Base-by-base conservation (phyloP, 1,284 basidiomycete genomes). In the Trichosporon sp. region DNA sequence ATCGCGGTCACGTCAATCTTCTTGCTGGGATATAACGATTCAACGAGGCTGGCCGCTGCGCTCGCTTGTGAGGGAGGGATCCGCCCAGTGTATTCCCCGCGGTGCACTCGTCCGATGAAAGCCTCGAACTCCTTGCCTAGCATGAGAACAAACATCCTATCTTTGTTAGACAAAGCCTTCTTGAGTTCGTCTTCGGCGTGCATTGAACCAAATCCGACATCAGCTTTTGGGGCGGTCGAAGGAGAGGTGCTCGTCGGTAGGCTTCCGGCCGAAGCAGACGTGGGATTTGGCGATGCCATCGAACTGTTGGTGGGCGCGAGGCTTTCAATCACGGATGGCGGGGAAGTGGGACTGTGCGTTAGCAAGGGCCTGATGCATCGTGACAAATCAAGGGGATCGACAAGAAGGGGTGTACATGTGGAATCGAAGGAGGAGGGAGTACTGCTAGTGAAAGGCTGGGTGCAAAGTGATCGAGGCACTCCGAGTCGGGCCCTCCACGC, bases 111-210 rank as follows among this genome's bases (percentile, higher is more conserved):
- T 0, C 65, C 68, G 19, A 82, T 73, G 67, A 82, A 83, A 3
- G 75, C 75, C 72, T 83, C 81, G 16, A 80, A 74, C 69, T 83
- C 81, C 68, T 78, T 78, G 54, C 81, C 78, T 1, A 81, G 69
- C 48, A 81, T 75, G 19, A 83, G 71, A 21, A 82, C 71, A 65
- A 81, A 81, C 66, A 82, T 71, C n/a, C 81, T 68, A 68, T 83
- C 81, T 71, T 82, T 82, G 2, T 76, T 74, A 32, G 71, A 68
- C 11, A 80, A 70, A 0, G 80, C 78, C 14, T 69, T 68, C 68
- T 79, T 79, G 8, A 83, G 70, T 66, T 83, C 81, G 19, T 80
- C 77, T 69, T 83, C 81, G 12, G 76, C 77, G 19, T 74, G 73
- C 3, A 78, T 68, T 0, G 73, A 70, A 2, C 80, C 79, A 4